Conservation (phyloP, 176 grass and related monocot species). For the Coix lacrymajobi region DNA sequence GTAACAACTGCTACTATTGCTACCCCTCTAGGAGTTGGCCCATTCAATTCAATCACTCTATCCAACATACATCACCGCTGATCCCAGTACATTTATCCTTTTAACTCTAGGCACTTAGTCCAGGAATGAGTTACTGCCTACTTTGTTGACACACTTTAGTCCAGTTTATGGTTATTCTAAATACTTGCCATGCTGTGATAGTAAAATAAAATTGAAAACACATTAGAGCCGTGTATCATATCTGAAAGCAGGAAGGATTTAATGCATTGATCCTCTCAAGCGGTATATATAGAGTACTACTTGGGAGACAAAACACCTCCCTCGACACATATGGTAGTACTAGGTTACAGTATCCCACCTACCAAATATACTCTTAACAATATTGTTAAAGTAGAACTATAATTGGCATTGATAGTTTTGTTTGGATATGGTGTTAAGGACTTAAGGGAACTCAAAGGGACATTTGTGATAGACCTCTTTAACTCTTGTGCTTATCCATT, state of each 20-base stretch:
- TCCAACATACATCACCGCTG: no score
- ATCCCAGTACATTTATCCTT: neutral
- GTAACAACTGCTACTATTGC: no score
- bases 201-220: neutral
- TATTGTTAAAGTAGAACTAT: neutral
- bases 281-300: neutral
- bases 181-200: neutral
- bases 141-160: neutral
- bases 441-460: neutral
- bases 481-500: no score
- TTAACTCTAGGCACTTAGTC: neutral
- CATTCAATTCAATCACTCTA: no score
- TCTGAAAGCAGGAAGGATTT: neutral
- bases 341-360: neutral
- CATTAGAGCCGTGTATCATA: neutral
- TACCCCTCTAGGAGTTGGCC: no score
- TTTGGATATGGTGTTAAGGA: neutral
- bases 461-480: no score
- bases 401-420: neutral
- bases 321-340: neutral
- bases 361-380: neutral
- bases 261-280: neutral
- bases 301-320: neutral
- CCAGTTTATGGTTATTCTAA: neutral
- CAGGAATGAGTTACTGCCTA: neutral